phyloP scores from a whole-genome alignment of 2,329 filamentous ascomycete species.

The Sclerotinia nivalis region DNA sequence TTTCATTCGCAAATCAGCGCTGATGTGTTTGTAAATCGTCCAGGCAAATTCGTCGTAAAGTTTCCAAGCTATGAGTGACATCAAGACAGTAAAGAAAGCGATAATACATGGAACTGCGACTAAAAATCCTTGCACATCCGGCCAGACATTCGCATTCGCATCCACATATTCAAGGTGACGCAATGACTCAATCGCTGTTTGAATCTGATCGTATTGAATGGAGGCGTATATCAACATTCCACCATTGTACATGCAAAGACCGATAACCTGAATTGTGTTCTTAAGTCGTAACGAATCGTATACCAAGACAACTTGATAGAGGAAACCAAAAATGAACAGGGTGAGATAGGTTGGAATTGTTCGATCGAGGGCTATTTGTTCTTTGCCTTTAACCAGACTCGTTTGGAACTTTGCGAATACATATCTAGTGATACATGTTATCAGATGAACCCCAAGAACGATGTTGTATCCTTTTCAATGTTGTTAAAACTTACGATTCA shows the following conservation, averaged over 20 bases:
- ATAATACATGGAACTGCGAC: constrained; percentile 85
- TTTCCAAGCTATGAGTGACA: constrained; percentile 85
- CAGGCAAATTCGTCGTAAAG: constrained; percentile 98
- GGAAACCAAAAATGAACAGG: constrained; percentile 94
- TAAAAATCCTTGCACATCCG: constrained; percentile 69
- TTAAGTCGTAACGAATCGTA: constrained; percentile 93
- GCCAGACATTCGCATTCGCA: constrained; percentile 59
- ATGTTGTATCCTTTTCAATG: background rate
- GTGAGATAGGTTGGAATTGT: constrained; percentile 94
- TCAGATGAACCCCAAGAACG: constrained; percentile 20
- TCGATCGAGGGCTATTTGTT: constrained; percentile 56
- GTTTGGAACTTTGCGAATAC: constrained; percentile 85
- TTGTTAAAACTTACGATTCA: constrained; percentile 68
- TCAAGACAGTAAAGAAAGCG: constrained; percentile 68
- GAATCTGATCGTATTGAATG: constrained; percentile 89
- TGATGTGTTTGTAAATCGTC: constrained; percentile 99
- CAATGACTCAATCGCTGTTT: constrained; percentile 66
- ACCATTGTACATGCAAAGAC: constrained; percentile 87
- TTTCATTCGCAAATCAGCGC: constrained; percentile 95
- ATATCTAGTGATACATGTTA: constrained; percentile 55
- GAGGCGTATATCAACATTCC: constrained; percentile 90
- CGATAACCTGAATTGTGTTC: constrained; percentile 98
- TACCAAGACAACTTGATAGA: constrained; percentile 86
- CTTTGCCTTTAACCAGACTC: constrained; percentile 52
- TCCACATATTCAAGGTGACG: constrained; percentile 47